Conservation (phyloP, 257 asterid species). For the Forsythia suspensa region DNA sequence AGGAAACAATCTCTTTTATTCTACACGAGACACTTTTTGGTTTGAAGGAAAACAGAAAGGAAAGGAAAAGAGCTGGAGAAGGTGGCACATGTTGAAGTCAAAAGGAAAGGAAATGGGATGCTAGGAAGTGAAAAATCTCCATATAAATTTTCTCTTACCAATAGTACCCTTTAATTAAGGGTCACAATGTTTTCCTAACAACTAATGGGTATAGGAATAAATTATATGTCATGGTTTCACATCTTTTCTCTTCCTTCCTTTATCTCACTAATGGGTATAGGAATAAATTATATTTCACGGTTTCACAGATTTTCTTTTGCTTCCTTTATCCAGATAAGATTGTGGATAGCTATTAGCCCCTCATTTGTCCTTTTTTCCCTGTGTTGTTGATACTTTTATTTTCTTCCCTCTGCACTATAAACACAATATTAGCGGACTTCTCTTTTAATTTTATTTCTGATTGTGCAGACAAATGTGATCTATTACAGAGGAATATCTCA, state of each 20-base stretch:
- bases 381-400: constrained; percentile 11
- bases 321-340: constrained; percentile 12
- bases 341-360: constrained; percentile 14
- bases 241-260: constrained; percentile 1
- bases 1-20: constrained; percentile 7
- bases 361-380: neutral
- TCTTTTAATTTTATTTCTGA: constrained; percentile 18
- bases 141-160: neutral
- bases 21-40: constrained; percentile 6
- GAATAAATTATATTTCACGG: neutral
- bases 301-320: neutral
- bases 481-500: constrained; percentile 78
- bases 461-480: constrained; percentile 60
- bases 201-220: too few species aligned
- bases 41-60: neutral
- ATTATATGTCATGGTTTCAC: neutral
- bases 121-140: neutral
- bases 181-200: constrained; percentile 4
- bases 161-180: constrained; percentile 1
- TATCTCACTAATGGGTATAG: neutral
- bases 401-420: constrained; percentile 10
- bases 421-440: neutral
- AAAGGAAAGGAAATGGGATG: neutral
- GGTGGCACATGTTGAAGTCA: neutral
- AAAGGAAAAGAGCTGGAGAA: neutral